phyloP scores from a whole-genome alignment of 2,329 filamentous ascomycete genomes.

The Venturia effusa region DNA sequence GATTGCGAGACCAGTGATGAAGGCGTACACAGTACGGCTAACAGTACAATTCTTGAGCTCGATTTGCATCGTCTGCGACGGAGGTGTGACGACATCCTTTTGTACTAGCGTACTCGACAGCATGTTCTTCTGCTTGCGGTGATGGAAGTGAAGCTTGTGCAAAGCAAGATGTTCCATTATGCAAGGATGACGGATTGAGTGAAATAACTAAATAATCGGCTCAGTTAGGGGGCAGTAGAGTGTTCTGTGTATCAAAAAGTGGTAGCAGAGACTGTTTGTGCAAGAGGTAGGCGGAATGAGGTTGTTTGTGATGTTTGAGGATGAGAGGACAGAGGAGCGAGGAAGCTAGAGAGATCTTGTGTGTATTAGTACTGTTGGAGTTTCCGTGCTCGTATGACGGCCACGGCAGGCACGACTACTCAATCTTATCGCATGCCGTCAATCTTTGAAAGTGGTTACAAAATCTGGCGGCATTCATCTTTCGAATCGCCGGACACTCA shows the following conservation, averaged over 20 bases:
- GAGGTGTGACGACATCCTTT: not conserved
- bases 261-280: not conserved
- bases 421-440: too few relatives aligned
- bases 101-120: not conserved
- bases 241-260: not conserved
- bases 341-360: too few relatives aligned
- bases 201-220: not conserved
- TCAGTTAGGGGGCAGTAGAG: not conserved
- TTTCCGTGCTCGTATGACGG: too few relatives aligned
- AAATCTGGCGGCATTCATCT: too few relatives aligned
- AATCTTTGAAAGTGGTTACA: too few relatives aligned
- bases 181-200: not conserved
- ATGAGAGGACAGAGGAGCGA: not conserved
- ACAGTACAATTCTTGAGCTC: slow-evolving; percentile 55
- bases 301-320: not conserved
- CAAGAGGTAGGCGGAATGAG: not conserved
- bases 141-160: not conserved
- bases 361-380: too few relatives aligned
- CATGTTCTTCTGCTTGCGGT: not conserved
- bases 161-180: not conserved
- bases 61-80: slow-evolving; percentile 42
- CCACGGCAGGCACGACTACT: too few relatives aligned
- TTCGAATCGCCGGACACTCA: too few relatives aligned
- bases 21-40: slow-evolving; percentile 52
- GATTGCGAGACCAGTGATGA: slow-evolving; percentile 59